Conservation (phyloP, 139 green algal species). For the Chlamydomonas eustigma region DNA sequence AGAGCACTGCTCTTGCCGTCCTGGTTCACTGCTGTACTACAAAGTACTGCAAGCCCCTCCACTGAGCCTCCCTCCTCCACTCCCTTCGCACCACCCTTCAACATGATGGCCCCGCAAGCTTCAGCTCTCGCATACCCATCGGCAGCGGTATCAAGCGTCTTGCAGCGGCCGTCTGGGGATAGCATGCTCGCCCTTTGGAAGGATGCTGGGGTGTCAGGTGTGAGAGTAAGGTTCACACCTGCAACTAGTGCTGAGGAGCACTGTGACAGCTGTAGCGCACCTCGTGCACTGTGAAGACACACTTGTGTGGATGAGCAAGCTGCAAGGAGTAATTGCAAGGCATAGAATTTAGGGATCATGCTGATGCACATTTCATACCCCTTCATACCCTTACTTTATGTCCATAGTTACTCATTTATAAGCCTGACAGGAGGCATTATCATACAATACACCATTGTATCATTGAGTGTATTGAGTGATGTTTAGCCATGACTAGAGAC, state of each 20-base stretch:
- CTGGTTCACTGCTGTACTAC: conserved; percentile 64
- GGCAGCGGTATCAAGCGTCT: conserved; percentile 76
- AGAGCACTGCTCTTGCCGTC: conserved; percentile 77
- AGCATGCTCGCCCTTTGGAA: conserved; percentile 67
- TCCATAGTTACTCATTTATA: too few relatives aligned
- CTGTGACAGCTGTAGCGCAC: conserved; percentile 27
- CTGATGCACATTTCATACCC: too few relatives aligned
- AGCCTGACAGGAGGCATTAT: too few relatives aligned
- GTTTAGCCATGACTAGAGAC: too few relatives aligned
- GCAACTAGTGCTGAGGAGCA: conserved; percentile 40
- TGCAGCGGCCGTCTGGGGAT: conserved; percentile 73
- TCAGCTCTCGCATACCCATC: conserved; percentile 80
- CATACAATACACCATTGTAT: too few relatives aligned
- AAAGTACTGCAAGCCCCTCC: conserved; percentile 18
- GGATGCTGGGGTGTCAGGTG: conserved; percentile 49
- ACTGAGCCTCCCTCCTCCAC: neutral
- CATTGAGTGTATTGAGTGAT: too few relatives aligned
- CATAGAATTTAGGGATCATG: too few relatives aligned
- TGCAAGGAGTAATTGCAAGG: conserved; percentile 21
- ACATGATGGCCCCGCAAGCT: conserved; percentile 17
- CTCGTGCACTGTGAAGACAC: conserved; percentile 42
- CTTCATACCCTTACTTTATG: too few relatives aligned
- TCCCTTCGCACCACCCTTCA: neutral
- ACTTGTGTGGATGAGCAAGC: conserved; percentile 59
- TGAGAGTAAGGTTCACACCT: conserved; percentile 71